These are phyloP conservation scores for Sporothrix pallida DNA, from an alignment of 2,329 filamentous ascomycete species.

Conservation along the genomic window DNA sequence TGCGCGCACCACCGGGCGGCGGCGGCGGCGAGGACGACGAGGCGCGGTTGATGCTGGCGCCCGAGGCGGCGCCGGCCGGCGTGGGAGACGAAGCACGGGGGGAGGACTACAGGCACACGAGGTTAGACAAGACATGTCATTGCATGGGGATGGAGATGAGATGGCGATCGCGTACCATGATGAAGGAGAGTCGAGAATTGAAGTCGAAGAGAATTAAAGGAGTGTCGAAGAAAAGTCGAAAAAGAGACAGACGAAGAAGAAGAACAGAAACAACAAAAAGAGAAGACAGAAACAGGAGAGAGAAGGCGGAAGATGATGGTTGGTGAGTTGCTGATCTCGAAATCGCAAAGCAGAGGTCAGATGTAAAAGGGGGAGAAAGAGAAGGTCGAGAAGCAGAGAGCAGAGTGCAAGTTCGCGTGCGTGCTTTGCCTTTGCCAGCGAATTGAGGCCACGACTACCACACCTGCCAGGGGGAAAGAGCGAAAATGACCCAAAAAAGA, in stretches of 20 bases:
- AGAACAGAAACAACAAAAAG: background rate
- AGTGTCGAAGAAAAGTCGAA: constrained; percentile 15
- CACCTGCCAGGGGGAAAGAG: constrained; percentile 15
- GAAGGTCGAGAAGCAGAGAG: background rate
- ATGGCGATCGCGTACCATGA: constrained; percentile 15
- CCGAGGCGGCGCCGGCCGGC: constrained; percentile 65
- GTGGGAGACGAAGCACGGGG: constrained; percentile 61
- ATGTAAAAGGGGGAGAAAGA: constrained; percentile 15
- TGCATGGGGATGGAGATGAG: background rate
- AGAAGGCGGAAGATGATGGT: background rate
- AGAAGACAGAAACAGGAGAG: background rate
- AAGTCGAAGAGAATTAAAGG: background rate
- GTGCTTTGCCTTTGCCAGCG: background rate
- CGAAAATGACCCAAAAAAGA: constrained; percentile 16
- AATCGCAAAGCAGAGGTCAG: background rate
- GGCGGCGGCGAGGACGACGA: constrained; percentile 86
- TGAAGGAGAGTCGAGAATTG: constrained; percentile 3
- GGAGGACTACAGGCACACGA: constrained; percentile 60
- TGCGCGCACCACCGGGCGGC: constrained; percentile 90
- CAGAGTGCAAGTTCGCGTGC: constrained; percentile 15
- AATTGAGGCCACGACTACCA: constrained; percentile 33
- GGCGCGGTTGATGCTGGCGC: constrained; percentile 71
- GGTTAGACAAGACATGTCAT: too few species aligned
- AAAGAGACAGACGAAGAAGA: background rate
- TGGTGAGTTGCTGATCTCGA: constrained; percentile 20